Evolutionary conservation across 306 rosid species (phyloP), one percentile per base, ranked within the genome.

Genomic region (Ormosia semicastrata): DNA sequence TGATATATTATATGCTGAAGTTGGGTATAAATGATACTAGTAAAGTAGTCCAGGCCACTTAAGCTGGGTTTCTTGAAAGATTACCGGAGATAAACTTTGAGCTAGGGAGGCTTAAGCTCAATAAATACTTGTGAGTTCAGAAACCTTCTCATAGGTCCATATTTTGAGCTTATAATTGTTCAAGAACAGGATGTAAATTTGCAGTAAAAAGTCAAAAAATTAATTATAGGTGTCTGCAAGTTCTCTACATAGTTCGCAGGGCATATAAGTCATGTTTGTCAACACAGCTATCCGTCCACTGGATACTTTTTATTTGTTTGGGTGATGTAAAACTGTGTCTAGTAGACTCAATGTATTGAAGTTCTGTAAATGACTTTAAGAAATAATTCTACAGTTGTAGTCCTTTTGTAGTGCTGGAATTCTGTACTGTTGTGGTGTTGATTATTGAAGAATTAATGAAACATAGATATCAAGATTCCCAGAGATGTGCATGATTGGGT

Each of bases 391-490:
- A 34, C 43, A 50, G 11, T 64, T 37, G 40, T 30, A 14, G 17
- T 54, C 67, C 41, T 34, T 65, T 64, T 33, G 43, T 39, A 52
- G 15, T 65, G 69, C 53, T 73, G 69, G 17, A 41, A 73, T n/a
- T 46, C 56, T 63, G 66, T 50, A 50, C 44, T n/a, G 57, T 10
- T 60, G 29, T 71, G 56, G 34, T 52, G 50, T 50, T 7, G 62
- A 74, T 24, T 72, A 41, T 40, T 4, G 5, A 39, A 49, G 13
- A 41, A 11, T 41, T 64, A 40, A 15, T 30, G 67, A 50, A 36
- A 73, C 29, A 62, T 71, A 69, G 74, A 60, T 50, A 77, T 44
- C 46, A 50, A 71, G 68, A 71, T 70, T 76, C 70, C 68, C 50
- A 43, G 4, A 71, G 17, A 66, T 71, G 50, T 83, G 57, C 59